Evolutionary conservation across 176 grass and related monocot species (phyloP).

Genomic region (Elaeis guineensis): DNA sequence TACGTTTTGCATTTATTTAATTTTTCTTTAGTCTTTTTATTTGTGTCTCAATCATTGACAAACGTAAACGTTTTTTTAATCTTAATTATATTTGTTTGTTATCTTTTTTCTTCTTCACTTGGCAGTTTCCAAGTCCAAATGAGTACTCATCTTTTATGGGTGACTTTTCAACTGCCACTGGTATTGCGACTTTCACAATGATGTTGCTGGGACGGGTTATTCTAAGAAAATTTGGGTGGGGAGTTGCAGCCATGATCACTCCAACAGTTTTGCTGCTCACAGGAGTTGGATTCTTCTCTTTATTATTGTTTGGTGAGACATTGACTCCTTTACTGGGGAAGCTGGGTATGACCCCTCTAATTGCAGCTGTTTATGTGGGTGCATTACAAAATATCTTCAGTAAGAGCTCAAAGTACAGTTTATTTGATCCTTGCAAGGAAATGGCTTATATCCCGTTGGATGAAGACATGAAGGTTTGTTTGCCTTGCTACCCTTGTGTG

Average conservation of each 20-base stretch:
- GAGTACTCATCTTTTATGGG: constrained; percentile 93
- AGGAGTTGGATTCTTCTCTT: constrained; percentile 72
- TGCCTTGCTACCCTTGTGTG: background rate
- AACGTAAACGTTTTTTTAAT: too few relatives aligned
- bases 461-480: constrained; percentile 80
- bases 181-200: constrained; percentile 84
- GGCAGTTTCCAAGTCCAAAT: constrained; percentile 82
- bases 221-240: constrained; percentile 73
- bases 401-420: constrained; percentile 93
- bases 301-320: constrained; percentile 66
- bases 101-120: constrained; percentile 4
- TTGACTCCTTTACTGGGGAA: constrained; percentile 54
- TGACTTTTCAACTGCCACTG: constrained; percentile 78
- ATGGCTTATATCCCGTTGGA: constrained; percentile 95
- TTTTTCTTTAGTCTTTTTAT: background rate
- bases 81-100: background rate
- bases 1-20: background rate
- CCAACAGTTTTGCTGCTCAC: constrained; percentile 73
- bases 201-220: constrained; percentile 64
- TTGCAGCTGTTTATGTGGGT: constrained; percentile 76
- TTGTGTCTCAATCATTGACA: too few relatives aligned
- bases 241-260: constrained; percentile 73
- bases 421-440: constrained; percentile 94
- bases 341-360: constrained; percentile 66
- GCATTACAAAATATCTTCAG: constrained; percentile 92